Percentiles rank a stretch among this genome's conserved stretches.
phyloP scores from a whole-genome alignment of 1,284 basidiomycete species.

The Pisolithus thermaeus region DNA sequence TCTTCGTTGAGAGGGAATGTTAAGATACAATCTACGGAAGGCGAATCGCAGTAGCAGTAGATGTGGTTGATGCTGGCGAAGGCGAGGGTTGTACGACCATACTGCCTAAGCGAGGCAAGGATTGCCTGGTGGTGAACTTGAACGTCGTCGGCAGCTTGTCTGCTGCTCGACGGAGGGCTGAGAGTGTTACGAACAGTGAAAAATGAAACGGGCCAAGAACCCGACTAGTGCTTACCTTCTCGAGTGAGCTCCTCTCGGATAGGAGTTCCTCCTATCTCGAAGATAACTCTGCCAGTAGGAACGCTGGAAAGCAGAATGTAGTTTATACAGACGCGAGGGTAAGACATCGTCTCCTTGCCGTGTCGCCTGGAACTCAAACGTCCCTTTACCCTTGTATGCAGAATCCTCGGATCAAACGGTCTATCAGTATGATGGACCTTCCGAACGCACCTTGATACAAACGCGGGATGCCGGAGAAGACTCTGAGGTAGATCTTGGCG shows the following conservation, averaged over 20 bases:
- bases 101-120: conserved; percentile 78
- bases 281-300: conserved; percentile 87
- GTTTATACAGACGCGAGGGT: not conserved
- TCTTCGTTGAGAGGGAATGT: too few species aligned
- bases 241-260: conserved; percentile 91
- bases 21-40: not conserved
- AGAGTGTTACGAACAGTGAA: not conserved
- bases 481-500: conserved; percentile 79
- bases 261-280: conserved; percentile 89
- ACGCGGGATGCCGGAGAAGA: conserved; percentile 96
- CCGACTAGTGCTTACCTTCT: conserved; percentile 59
- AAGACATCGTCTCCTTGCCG: conserved; percentile 46
- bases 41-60: not conserved
- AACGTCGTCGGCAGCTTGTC: conserved; percentile 85
- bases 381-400: conserved; percentile 78
- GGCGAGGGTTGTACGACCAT: conserved; percentile 37
- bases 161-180: conserved; percentile 87
- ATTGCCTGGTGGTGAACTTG: conserved; percentile 76
- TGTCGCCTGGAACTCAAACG: conserved; percentile 97
- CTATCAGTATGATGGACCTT: not conserved
- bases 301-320: conserved; percentile 48
- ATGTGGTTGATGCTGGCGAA: not conserved
- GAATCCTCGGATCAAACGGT: conserved; percentile 2
- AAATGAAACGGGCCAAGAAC: not conserved
- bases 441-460: conserved; percentile 78